Evolutionary conservation across 306 rosid species (phyloP), one percentile per base, ranked within the genome.

Genomic region (Lupinus albus): DNA sequence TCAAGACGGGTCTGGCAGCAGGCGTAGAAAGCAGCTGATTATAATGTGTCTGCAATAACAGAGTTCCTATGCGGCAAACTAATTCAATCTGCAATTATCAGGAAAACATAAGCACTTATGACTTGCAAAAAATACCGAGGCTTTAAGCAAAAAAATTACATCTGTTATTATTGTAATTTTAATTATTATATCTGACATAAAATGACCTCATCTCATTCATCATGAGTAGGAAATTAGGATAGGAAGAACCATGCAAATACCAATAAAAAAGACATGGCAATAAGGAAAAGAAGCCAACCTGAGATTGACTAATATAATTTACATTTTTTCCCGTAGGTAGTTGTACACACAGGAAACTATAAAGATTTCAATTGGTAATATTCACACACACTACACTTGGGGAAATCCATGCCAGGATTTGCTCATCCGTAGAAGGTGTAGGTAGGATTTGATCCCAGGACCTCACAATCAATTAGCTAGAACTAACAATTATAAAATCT

Each of bases 21-120:
- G 93, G 91, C 0, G 97, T 93, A 39, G 88, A 12, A 56, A 88
- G 80, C 77, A 93, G 83, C 78, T 93, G 98, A 81, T 84, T 80
- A 61, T 80, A 75, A 83, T 93, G 95, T 6, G 86, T 87, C 84
- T 89, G 95, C 75, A 82, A 28, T 44, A 93, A 73, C 68, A 89
- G 52, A n/a, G 88, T 82, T 53, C 87, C 74, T 58, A 88, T 76
- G 82, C 95, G 81, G 79, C 94, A 89, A 66, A 89, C 84, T 55
- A 93, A 94, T 84, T 93, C 98, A 69, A 92, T 86, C 98, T 93
- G 89, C 83, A 80, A 64, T 46, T 62, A 71, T 33, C 32, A 58
- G 44, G 55, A 39, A 38, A 46, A 58, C 61, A 61, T 50, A 30
- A 68, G 67, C 54, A 0, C 50, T 25, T 20, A 10, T 13, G 47